phyloP scores from a whole-genome alignment of 129 eudicot genomes.

The Lactuca sativa region DNA sequence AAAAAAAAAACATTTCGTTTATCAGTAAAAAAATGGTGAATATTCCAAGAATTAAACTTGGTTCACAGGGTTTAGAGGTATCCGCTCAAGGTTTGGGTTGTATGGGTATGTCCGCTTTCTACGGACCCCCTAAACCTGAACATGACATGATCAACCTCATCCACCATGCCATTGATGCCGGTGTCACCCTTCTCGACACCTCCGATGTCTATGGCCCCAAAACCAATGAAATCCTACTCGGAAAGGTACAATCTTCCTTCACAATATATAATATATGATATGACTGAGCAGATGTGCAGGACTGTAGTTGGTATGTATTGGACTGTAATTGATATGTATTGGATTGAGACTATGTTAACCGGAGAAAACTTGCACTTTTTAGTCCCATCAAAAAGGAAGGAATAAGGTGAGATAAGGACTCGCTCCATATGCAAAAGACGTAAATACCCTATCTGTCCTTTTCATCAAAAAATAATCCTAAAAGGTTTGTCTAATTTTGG shows the following conservation, averaged over 20 bases:
- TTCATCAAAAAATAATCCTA: not conserved
- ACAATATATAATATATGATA: no score
- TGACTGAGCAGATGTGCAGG: not conserved
- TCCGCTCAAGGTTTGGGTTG: conserved; percentile 48
- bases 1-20: not conserved
- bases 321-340: no score
- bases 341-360: no score
- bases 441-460: no score
- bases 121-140: conserved; percentile 47
- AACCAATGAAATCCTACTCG: conserved; percentile 46
- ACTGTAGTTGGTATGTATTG: not conserved
- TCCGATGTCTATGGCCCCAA: conserved; percentile 51
- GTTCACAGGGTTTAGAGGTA: conserved; percentile 44
- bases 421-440: not conserved
- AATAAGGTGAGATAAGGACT: not conserved
- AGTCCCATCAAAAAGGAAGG: not conserved
- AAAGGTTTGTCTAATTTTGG: not conserved
- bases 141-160: conserved; percentile 42
- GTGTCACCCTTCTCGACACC: conserved; percentile 49
- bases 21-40: not conserved
- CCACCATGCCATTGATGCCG: conserved; percentile 42
- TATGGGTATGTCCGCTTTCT: conserved; percentile 43
- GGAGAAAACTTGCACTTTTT: no score
- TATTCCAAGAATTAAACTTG: conserved; percentile 37
- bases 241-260: conserved; percentile 27